phyloP scores from a whole-genome alignment of 169 alveolate genomes.

The Eimeria necatrix region DNA sequence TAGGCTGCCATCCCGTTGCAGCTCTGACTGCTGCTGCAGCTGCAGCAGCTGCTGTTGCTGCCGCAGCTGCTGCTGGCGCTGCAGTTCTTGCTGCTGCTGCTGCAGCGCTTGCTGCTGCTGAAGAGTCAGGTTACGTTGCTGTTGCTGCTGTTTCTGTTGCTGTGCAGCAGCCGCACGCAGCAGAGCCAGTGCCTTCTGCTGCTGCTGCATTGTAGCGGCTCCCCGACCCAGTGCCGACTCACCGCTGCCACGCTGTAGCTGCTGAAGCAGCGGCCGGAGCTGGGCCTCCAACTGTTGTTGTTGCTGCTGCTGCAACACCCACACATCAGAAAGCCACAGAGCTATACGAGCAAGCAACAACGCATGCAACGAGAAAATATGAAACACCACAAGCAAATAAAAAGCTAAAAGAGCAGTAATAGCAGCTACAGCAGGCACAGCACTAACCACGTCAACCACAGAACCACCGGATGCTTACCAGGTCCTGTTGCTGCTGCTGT shows the following conservation, averaged over 20 bases:
- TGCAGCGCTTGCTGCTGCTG: slow-evolving; percentile 70
- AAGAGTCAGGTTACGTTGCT: slow-evolving; percentile 36
- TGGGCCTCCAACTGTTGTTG: slow-evolving; percentile 63
- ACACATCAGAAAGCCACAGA: neutral
- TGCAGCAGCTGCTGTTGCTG: slow-evolving; percentile 65
- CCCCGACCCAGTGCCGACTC: slow-evolving; percentile 43
- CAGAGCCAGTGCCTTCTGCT: slow-evolving; percentile 64
- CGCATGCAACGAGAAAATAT: neutral
- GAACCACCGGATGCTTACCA: neutral
- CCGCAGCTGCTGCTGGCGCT: slow-evolving; percentile 76
- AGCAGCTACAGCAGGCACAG: slow-evolving; percentile 10
- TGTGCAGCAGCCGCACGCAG: slow-evolving; percentile 58
- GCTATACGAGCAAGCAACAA: neutral
- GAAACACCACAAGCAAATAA: neutral
- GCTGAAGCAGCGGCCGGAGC: slow-evolving; percentile 72
- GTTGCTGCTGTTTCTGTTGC: slow-evolving; percentile 52
- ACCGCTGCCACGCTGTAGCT: slow-evolving; percentile 49
- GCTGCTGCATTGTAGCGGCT: slow-evolving; percentile 41
- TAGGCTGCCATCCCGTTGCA: slow-evolving; percentile 66
- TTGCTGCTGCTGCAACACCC: slow-evolving; percentile 54
- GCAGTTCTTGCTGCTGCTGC: slow-evolving; percentile 28
- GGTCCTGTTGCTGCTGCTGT: slow-evolving; percentile 49
- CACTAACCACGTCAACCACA: neutral
- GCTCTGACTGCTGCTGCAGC: slow-evolving; percentile 70
- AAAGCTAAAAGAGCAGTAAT: neutral